Evolutionary conservation across 345 rosid genomes (phyloP), one percentile per base, ranked within the genome.

Genomic region (Eucalyptus tenuipes): DNA sequence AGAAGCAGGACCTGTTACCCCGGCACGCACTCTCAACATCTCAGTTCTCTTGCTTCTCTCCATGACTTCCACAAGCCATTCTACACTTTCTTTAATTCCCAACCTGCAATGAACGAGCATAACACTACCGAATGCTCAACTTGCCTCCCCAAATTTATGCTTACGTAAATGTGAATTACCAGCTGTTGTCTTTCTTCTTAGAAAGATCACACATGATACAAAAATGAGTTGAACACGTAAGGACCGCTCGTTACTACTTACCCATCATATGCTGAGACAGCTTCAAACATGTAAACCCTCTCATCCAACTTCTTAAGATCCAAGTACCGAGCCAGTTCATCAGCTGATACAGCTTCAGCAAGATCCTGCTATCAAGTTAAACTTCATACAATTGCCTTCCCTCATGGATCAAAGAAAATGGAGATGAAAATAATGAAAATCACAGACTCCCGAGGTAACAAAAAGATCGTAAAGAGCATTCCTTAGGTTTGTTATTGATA

Each of bases 41-140:
- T 96, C 99, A 8, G 98, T 95, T 94, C 99, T 96, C 94, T 95
- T 98, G 97, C 99, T 97, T 93, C 96, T 95, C 91, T 95, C 98
- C 99, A 98, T 98, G 90, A 95, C 99, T 53, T 94, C 96, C 24
- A 96, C 95, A 48, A 98, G 94, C 99, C 99, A 96, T 88, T 96
- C 99, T 37, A 96, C 93, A 86, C 99, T 92, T 90, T 93, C 98
- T 91, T 96, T 98, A 55, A 86, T 86, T 86, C 87, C 87, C 64
- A 86, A 31, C 87, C 87, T 86, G 87, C 66, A 86, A 75, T 13
- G 27, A 75, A 85, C 17, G 33, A 85, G 40, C 55, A 15, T 85
- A 75, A 37, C 82, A 40, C 82, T 40, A 75, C 20, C 40, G 47
- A 37, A 40, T 29, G 13, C 47, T 10, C 27, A 11, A 75, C 47